These are phyloP conservation scores for Mycosphaerella arachidis DNA, from an alignment of 2,329 filamentous ascomycete genomes.

Conservation along the genomic window DNA sequence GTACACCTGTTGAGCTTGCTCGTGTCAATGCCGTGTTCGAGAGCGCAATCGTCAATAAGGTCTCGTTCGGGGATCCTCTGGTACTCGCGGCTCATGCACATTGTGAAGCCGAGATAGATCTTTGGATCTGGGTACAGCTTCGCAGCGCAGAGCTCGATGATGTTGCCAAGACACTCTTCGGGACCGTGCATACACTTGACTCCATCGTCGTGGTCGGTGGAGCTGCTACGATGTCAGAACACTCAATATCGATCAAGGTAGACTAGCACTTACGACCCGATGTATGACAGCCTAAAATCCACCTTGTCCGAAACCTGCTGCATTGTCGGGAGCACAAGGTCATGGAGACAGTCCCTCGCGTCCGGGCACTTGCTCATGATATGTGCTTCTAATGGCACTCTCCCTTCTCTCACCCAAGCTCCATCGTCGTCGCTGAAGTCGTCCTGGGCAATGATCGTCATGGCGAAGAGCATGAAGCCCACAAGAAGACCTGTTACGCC, in stretches of 20 bases:
- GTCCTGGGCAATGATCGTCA: slow-evolving; percentile 23
- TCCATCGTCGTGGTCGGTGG: slow-evolving; percentile 69
- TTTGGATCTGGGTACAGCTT: slow-evolving; percentile 79
- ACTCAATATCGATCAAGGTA: neutral
- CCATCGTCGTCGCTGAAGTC: slow-evolving; percentile 27
- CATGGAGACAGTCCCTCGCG: slow-evolving; percentile 73
- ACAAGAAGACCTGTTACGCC: slow-evolving; percentile 26
- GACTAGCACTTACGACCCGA: slow-evolving; percentile 54
- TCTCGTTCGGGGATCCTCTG: slow-evolving; percentile 67
- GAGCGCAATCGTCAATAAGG: slow-evolving; percentile 80
- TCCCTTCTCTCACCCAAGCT: slow-evolving; percentile 20
- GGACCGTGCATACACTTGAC: slow-evolving; percentile 87
- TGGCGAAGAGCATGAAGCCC: slow-evolving; percentile 24
- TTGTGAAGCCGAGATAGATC: slow-evolving; percentile 80
- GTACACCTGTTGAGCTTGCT: slow-evolving; percentile 76
- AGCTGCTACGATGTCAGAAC: slow-evolving; percentile 35
- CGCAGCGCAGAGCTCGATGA: slow-evolving; percentile 86
- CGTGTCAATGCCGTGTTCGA: slow-evolving; percentile 87
- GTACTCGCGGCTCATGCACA: slow-evolving; percentile 79
- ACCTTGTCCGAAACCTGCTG: slow-evolving; percentile 75
- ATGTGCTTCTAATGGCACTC: slow-evolving; percentile 81
- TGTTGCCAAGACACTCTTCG: slow-evolving; percentile 87
- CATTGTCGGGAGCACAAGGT: slow-evolving; percentile 84
- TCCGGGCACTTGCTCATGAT: slow-evolving; percentile 96
- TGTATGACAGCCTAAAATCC: slow-evolving; percentile 85